Evolutionary conservation across 2,329 filamentous ascomycete genomes (phyloP).

Genomic region (Septoria petroselini): DNA sequence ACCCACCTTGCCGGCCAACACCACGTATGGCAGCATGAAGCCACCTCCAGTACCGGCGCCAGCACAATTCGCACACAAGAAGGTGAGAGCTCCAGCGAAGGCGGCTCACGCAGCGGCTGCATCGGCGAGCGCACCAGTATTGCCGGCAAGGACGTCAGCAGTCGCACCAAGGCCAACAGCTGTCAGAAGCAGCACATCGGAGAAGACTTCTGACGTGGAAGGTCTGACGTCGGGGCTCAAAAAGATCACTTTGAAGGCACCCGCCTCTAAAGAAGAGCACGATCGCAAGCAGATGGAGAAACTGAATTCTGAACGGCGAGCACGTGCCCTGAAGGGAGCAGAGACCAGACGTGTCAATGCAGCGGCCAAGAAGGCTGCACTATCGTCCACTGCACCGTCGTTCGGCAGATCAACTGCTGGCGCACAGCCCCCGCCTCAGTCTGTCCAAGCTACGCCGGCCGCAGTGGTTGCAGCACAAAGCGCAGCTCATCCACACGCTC

Average conservation of each 20-base stretch:
- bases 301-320: conserved; percentile 44
- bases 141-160: conserved; percentile 42
- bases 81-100: conserved; percentile 29
- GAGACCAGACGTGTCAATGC: conserved; percentile 36
- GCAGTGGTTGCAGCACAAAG: too few species aligned
- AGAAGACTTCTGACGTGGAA: conserved; percentile 45
- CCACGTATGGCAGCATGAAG: conserved; percentile 32
- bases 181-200: conserved; percentile 4
- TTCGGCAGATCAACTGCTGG: neutral
- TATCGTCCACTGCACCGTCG: neutral
- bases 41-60: conserved; percentile 28
- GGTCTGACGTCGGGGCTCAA: conserved; percentile 53
- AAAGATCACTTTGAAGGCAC: conserved; percentile 57
- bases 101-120: conserved; percentile 14
- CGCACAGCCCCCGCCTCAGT: too few species aligned
- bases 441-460: too few species aligned
- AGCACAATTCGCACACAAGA: conserved; percentile 28
- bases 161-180: conserved; percentile 16
- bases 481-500: neutral
- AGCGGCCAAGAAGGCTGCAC: conserved; percentile 34
- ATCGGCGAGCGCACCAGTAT: conserved; percentile 35
- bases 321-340: conserved; percentile 35
- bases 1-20: conserved; percentile 23
- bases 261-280: conserved; percentile 55
- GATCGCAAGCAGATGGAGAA: conserved; percentile 43